These are phyloP conservation scores for Pseudogymnoascus verrucosus DNA, from an alignment of 2,329 filamentous ascomycete species.

Conservation along the genomic window DNA sequence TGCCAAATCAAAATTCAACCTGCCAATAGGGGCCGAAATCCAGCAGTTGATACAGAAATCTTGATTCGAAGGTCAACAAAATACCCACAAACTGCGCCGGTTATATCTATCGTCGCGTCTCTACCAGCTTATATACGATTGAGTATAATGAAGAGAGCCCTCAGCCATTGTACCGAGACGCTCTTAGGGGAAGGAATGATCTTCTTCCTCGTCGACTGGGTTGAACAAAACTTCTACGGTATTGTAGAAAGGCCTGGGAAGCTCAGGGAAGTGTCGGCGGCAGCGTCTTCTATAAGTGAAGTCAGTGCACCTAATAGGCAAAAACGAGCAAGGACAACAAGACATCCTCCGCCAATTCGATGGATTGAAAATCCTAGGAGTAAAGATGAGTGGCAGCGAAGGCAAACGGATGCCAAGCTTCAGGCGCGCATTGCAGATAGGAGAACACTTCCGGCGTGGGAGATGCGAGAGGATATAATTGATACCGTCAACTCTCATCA, in stretches of 20 bases:
- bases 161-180: slow-evolving; percentile 55
- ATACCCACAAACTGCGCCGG: slow-evolving; percentile 63
- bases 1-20: slow-evolving; percentile 62
- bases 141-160: slow-evolving; percentile 70
- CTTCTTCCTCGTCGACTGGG: slow-evolving; percentile 83
- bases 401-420: slow-evolving; percentile 57
- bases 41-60: slow-evolving; percentile 44
- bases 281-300: slow-evolving; percentile 59
- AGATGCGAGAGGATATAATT: slow-evolving; percentile 68
- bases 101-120: slow-evolving; percentile 61
- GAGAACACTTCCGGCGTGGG: slow-evolving; percentile 78
- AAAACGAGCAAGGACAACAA: slow-evolving; percentile 29
- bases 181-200: slow-evolving; percentile 83
- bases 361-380: slow-evolving; percentile 55
- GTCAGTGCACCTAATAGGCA: slow-evolving; percentile 18
- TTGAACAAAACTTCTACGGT: slow-evolving; percentile 73
- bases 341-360: slow-evolving; percentile 50
- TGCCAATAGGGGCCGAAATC: slow-evolving; percentile 42
- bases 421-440: slow-evolving; percentile 68
- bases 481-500: slow-evolving; percentile 67
- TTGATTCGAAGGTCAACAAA: slow-evolving; percentile 64
- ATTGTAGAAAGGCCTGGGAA: slow-evolving; percentile 80
- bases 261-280: slow-evolving; percentile 75
- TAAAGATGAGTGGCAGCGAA: slow-evolving; percentile 59
- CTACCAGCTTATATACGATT: slow-evolving; percentile 90